Percentiles rank a stretch among this genome's conserved stretches.
phyloP scores from a whole-genome alignment of 2,329 filamentous ascomycete species.

The Diaporthe aspalathi region DNA sequence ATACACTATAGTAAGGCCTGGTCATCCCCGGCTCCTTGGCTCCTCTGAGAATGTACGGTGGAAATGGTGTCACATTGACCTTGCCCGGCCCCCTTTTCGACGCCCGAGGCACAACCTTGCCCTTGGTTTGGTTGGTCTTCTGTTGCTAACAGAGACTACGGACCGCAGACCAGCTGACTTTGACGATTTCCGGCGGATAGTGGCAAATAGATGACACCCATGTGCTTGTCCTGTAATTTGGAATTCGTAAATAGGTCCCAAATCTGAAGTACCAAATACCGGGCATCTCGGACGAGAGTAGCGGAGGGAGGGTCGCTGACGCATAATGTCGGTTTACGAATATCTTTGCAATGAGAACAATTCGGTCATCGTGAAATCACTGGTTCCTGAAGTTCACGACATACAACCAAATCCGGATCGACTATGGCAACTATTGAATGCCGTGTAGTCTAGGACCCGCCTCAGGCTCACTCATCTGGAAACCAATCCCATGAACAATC shows the following conservation, averaged over 20 bases:
- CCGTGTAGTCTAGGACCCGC: no score
- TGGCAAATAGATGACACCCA: neutral
- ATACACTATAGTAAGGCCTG: neutral
- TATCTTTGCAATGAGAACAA: neutral
- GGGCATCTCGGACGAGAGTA: neutral
- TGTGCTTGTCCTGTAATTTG: neutral
- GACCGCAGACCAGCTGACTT: no score
- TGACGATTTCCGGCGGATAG: neutral
- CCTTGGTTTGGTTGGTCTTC: no score
- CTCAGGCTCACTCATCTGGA: no score
- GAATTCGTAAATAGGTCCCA: neutral
- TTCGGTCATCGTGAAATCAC: no score
- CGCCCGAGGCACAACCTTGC: no score
- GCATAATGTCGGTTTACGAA: neutral
- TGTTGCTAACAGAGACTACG: no score
- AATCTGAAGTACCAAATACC: no score
- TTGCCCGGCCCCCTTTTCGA: neutral
- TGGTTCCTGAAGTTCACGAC: no score
- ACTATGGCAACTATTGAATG: no score
- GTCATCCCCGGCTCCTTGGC: neutral
- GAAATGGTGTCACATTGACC: neutral
- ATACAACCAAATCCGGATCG: no score
- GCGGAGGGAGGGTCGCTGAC: neutral
- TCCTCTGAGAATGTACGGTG: neutral
- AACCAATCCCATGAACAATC: no score